Conservation (phyloP, 768 basidiomycete genomes). For the Rhodotorula diobovata region DNA sequence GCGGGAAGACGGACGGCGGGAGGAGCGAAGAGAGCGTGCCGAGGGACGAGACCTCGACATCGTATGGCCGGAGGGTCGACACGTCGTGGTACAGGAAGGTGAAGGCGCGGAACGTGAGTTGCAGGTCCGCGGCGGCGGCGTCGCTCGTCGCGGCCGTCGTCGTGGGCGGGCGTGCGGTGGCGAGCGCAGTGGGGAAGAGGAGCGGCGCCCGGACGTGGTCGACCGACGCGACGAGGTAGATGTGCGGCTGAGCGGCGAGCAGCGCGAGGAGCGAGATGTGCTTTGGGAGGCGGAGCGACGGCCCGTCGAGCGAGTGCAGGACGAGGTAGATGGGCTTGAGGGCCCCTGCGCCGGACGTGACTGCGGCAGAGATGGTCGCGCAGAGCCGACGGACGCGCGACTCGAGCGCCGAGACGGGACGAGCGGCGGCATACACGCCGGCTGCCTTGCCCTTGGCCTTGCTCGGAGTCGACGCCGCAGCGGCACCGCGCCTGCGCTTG, state of each 20-base stretch:
- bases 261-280: conserved; percentile 64
- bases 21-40: conserved; percentile 33
- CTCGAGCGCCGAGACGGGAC: conserved; percentile 53
- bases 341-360: conserved; percentile 43
- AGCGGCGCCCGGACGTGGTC: conserved; percentile 81
- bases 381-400: conserved; percentile 63
- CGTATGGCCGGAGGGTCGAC: conserved; percentile 77
- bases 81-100: conserved; percentile 84
- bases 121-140: conserved; percentile 54
- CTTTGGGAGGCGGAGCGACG: conserved; percentile 62
- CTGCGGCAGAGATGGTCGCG: conserved; percentile 55
- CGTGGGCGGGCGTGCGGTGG: conserved; percentile 13
- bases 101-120: conserved; percentile 38
- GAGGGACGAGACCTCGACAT: conserved; percentile 58
- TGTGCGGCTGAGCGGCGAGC: conserved; percentile 65
- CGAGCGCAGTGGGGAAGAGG: conserved; percentile 66
- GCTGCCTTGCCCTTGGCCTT: conserved; percentile 50
- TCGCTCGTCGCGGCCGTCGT: background rate
- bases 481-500: conserved; percentile 1
- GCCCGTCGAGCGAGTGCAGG: conserved; percentile 82
- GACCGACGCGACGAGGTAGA: conserved; percentile 77
- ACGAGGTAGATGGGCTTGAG: conserved; percentile 62
- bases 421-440: conserved; percentile 39
- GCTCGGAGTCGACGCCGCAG: background rate
- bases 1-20: conserved; percentile 57